Conservation (phyloP, 441 rosid genomes). For the Erysimum pusillum region DNA sequence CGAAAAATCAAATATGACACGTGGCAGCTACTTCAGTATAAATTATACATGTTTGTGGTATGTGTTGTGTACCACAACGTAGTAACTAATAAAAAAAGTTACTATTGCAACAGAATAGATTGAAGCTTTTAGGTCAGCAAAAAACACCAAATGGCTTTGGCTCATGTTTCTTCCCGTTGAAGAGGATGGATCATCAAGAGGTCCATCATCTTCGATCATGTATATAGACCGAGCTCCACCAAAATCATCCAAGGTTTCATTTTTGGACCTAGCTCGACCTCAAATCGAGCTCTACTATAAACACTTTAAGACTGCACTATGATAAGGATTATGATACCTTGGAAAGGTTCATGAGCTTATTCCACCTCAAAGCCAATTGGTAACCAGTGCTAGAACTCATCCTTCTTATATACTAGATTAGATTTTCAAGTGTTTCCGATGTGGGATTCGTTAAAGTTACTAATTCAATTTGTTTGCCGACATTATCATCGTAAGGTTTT, state of each 20-base stretch:
- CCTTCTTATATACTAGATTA: background rate
- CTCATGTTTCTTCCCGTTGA: background rate
- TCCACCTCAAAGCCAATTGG: conserved; percentile 8
- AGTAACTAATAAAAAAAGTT: too few species aligned
- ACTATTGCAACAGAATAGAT: too few species aligned
- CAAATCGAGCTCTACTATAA: too few species aligned
- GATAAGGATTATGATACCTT: background rate
- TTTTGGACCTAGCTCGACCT: too few species aligned
- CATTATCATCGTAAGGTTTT: background rate
- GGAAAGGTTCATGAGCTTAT: background rate
- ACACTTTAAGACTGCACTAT: too few species aligned
- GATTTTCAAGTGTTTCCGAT: background rate
- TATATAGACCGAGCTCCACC: too few species aligned
- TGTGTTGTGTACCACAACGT: too few species aligned
- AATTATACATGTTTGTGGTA: too few species aligned
- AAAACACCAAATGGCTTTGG: background rate
- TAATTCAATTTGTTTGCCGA: background rate
- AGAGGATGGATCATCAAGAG: background rate
- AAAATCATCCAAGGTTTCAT: too few species aligned
- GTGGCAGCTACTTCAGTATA: too few species aligned
- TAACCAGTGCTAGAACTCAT: background rate
- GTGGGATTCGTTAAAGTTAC: background rate
- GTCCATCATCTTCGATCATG: background rate
- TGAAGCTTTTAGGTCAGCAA: too few species aligned
- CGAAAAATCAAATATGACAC: too few species aligned